Evolutionary conservation across 2,329 filamentous ascomycete species (phyloP), one percentile per base, ranked within the genome.

Genomic region (Pseudogymnoascus sp.): DNA sequence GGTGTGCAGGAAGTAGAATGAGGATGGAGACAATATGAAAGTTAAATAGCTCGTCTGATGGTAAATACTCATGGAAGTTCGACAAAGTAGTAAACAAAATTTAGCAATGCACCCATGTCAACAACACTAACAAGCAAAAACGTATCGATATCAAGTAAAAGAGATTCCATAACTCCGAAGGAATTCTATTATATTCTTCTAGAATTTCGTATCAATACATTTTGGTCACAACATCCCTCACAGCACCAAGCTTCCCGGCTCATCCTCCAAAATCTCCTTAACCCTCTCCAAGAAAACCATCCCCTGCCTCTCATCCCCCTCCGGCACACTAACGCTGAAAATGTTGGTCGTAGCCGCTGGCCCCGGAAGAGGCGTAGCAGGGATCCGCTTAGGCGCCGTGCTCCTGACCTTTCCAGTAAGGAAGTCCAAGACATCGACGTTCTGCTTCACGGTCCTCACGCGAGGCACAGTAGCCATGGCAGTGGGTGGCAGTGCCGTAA

Each of bases 261-360:
- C 88, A 65, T 84, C 80, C 75, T 95, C 90, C 67, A 99, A 75
- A 25, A 93, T 86, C 50, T 81, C 77, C 84, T 96, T 97, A 70
- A 97, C 83, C 68, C 90, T 84, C 75, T 93, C 88, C 65, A 99
- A 75, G 77, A 97, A 99, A 9, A 87, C 80, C 70, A 83, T 81
- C 12, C 90, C 94, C 68, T 91, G 81, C 77, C 86, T 84, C 81
- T 92, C 89, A 73, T 99, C 94, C 7, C 83, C 84, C 75, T 83
- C 85, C 38, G 88, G 85, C 18, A 96, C 92, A 28, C 80, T 86
- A 59, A 99, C 77, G 68, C 85, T 93, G 72, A 97, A 96, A 0
- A 92, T 77, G 72, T 96, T 95, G 60, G 83, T 76, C 12, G 86
- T 82, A 2, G 77, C 76, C 6, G 79, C 79, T 11, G 82, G 69